Percentiles rank a stretch among this genome's conserved stretches.
Evolutionary conservation across 257 asterid genomes (phyloP).

Genomic region (Gynochthodes officinalis): DNA sequence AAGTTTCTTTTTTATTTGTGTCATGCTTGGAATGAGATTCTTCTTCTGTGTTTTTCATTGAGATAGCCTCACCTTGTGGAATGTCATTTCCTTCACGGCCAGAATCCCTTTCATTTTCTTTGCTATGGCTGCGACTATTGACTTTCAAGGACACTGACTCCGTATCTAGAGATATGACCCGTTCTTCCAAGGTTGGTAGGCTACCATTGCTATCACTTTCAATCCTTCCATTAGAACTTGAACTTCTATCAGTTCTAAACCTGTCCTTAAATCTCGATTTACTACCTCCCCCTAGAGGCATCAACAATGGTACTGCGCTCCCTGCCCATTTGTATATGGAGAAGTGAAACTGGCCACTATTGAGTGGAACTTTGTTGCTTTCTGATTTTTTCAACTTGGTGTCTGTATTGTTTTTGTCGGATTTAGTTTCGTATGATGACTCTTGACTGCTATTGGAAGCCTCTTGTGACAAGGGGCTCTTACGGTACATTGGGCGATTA

Average conservation of each 20-base stretch:
- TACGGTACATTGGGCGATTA: constrained; percentile 28
- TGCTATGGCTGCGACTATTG: constrained; percentile 14
- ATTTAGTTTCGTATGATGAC: constrained; percentile 17
- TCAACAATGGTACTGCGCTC: constrained; percentile 53
- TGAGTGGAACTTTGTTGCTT: constrained; percentile 20
- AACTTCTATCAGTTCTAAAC: constrained; percentile 24
- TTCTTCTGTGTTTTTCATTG: constrained; percentile 15
- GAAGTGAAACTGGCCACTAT: constrained; percentile 62
- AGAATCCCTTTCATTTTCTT: constrained; percentile 12
- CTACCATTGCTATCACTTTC: constrained; percentile 21
- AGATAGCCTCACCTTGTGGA: constrained; percentile 13
- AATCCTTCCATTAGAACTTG: constrained; percentile 39
- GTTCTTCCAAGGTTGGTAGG: constrained; percentile 6
- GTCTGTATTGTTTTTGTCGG: constrained; percentile 27
- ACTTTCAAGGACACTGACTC: constrained; percentile 18
- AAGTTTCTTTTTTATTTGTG: constrained; percentile 19
- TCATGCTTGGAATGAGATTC: constrained; percentile 26
- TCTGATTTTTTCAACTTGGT: constrained; percentile 17
- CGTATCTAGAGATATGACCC: constrained; percentile 7
- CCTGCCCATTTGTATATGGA: constrained; percentile 93
- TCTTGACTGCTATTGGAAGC: constrained; percentile 32
- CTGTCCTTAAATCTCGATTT: constrained; percentile 26
- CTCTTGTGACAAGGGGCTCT: constrained; percentile 45
- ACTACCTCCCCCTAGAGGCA: constrained; percentile 34
- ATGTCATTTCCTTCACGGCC: constrained; percentile 12